phyloP scores from a whole-genome alignment of 1,284 basidiomycete genomes.

The Trichosporon sp. region DNA sequence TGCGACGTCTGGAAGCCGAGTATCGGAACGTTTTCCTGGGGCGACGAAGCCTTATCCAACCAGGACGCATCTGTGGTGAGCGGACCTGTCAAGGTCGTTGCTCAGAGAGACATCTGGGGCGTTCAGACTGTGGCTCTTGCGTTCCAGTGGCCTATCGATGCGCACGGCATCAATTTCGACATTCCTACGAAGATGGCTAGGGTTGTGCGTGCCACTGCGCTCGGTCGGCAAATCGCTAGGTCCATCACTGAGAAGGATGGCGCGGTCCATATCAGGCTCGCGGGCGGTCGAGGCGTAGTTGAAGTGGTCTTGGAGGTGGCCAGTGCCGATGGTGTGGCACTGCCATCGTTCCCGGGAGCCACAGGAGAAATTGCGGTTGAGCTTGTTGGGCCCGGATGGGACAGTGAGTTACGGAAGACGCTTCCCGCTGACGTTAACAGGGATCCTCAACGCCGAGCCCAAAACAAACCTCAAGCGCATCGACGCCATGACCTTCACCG shows the following conservation, averaged over 20 bases:
- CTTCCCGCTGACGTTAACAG: slow-evolving; percentile 23
- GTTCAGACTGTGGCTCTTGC: slow-evolving; percentile 30
- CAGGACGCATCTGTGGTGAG: slow-evolving; percentile 22
- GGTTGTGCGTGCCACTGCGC: slow-evolving; percentile 32
- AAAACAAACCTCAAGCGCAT: slow-evolving; percentile 27
- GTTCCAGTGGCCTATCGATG: slow-evolving; percentile 39
- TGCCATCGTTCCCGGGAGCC: slow-evolving; percentile 34
- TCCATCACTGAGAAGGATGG: neutral
- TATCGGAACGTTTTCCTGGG: slow-evolving; percentile 36
- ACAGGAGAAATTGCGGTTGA: slow-evolving; percentile 36
- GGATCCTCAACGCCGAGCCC: slow-evolving; percentile 25
- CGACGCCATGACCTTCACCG: slow-evolving; percentile 23
- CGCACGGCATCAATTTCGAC: slow-evolving; percentile 33
- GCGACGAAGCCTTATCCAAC: slow-evolving; percentile 24
- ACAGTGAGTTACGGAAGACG: slow-evolving; percentile 35
- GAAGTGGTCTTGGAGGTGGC: slow-evolving; percentile 40
- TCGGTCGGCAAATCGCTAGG: slow-evolving; percentile 18
- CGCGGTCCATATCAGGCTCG: neutral
- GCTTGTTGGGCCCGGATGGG: slow-evolving; percentile 40
- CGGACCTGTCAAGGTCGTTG: slow-evolving; percentile 36
- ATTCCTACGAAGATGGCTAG: slow-evolving; percentile 27
- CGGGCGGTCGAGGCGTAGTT: slow-evolving; percentile 28
- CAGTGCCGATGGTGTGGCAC: slow-evolving; percentile 29
- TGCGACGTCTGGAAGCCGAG: slow-evolving; percentile 21
- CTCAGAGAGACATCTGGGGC: slow-evolving; percentile 38